phyloP scores from a whole-genome alignment of 2,329 filamentous ascomycete genomes.

The Harringtonia aguacate region DNA sequence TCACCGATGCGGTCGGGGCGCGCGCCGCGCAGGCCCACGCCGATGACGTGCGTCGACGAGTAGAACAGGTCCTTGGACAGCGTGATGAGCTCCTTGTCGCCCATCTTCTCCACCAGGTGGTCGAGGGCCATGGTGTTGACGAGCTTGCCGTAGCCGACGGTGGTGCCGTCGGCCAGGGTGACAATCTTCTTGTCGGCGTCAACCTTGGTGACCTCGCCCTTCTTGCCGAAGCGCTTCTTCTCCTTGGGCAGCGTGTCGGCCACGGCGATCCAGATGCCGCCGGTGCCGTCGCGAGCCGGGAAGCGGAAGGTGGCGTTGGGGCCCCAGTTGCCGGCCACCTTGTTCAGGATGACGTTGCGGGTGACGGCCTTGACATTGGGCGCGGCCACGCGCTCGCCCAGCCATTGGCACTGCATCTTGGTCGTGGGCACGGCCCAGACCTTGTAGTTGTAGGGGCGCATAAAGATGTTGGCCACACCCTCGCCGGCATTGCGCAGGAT shows the following conservation, averaged over 20 bases:
- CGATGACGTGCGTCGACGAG: constrained; percentile 94
- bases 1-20: constrained; percentile 95
- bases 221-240: constrained; percentile 82
- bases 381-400: constrained; percentile 95
- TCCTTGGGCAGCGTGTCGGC: constrained; percentile 85
- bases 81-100: constrained; percentile 69
- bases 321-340: constrained; percentile 94
- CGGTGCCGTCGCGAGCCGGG: constrained; percentile 88
- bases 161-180: constrained; percentile 72
- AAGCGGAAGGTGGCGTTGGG: constrained; percentile 98
- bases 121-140: constrained; percentile 96
- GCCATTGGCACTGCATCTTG: constrained; percentile 99
- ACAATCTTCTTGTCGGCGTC: constrained; percentile 79
- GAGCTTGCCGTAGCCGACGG: constrained; percentile 82
- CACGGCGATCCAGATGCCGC: constrained; percentile 98
- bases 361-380: constrained; percentile 91
- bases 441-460: constrained; percentile 99
- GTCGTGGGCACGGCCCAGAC: constrained; percentile 98
- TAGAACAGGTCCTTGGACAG: constrained; percentile 91
- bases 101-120: constrained; percentile 76
- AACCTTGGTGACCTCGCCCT: constrained; percentile 75
- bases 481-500: constrained; percentile 85
- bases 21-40: constrained; percentile 83
- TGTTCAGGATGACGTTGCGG: constrained; percentile 90
- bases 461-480: constrained; percentile 90